Base-by-base conservation (phyloP, 1,139 yeast species). In the Nakaseomyces nivariensis region DNA sequence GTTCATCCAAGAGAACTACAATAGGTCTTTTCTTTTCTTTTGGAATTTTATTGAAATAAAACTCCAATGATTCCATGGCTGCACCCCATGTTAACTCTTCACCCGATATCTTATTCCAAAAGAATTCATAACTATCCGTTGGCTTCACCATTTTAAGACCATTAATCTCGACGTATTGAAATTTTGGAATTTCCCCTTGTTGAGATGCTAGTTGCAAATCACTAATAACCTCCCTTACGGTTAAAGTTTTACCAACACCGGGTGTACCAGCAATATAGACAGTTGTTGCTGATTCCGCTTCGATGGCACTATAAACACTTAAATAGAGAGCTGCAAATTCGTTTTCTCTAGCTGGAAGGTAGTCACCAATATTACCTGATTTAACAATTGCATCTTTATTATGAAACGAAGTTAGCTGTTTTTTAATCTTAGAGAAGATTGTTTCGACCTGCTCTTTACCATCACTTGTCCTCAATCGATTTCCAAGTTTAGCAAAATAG, bases 191-290 rank as follows among this genome's bases (percentile, higher is more conserved):
- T 48, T 76, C 81, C 3, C 75, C 77, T 22, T 72, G 71, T 11
- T 63, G 62, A 5, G 71, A 71, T 8, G 75, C 67, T 32, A 69
- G 74, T 53, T 71, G 74, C 49, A 92, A 69, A 58, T 85, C 89
- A 29, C 77, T 74, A 43, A 94, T 76, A 0, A 86, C 97, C 59
- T 89, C 96, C 51, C 95, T 71, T 3, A 92, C 82, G 0, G 97
- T 92, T 5, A 95, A 95, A 0, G 99, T 92, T 64, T 92, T 92
- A 11, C 99, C 99, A 4, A 95, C 90, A 9, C 99, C 99, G 0
- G 99, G 98, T 0, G 97, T 89, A 1, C 99, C 99, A 67, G 96
- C 87, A 5, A 92, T 81, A 61, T 90, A 92, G 5, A 92, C 70
- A 59, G 96, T 87, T 22, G 92, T 78, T 0, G 98, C 97, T 1